Conservation (phyloP, 2,329 filamentous ascomycete genomes). For the Talaromyces sp. region DNA sequence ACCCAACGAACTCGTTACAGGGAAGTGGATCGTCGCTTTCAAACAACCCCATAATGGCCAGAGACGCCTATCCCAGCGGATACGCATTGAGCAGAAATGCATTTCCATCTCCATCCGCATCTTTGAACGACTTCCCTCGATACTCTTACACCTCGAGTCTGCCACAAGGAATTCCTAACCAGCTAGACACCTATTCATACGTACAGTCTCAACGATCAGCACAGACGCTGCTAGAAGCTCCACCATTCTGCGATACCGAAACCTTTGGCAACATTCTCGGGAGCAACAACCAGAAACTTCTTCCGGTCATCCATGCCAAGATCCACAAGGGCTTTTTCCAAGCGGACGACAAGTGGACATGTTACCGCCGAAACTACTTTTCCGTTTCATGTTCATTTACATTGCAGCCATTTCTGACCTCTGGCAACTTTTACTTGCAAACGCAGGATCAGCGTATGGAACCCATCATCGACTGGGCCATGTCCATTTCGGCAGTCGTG, state of each 20-base stretch:
- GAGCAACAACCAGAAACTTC: slow-evolving; percentile 50
- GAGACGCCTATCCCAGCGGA: slow-evolving; percentile 37
- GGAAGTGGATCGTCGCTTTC: slow-evolving; percentile 29
- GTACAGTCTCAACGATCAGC: slow-evolving; percentile 29
- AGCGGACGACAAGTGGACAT: slow-evolving; percentile 81
- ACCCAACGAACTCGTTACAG: slow-evolving; percentile 43
- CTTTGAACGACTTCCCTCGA: slow-evolving; percentile 34
- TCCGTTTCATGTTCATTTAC: slow-evolving; percentile 77
- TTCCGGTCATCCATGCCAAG: slow-evolving; percentile 70
- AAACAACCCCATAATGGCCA: slow-evolving; percentile 33
- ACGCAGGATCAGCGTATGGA: slow-evolving; percentile 47
- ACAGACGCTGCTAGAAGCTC: slow-evolving; percentile 37
- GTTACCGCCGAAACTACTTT: slow-evolving; percentile 89
- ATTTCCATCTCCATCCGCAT: slow-evolving; percentile 29
- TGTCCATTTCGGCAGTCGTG: slow-evolving; percentile 80
- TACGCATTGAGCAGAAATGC: slow-evolving; percentile 35
- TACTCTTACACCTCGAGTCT: slow-evolving; percentile 25
- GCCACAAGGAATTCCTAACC: slow-evolving; percentile 32
- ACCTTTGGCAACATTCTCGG: slow-evolving; percentile 33
- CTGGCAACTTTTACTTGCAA: slow-evolving; percentile 55
- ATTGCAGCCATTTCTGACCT: slow-evolving; percentile 59
- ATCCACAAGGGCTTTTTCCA: slow-evolving; percentile 90
- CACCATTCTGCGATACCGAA: slow-evolving; percentile 43
- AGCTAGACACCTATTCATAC: slow-evolving; percentile 33
- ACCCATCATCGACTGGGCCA: slow-evolving; percentile 70